Evolutionary conservation across 2,329 filamentous ascomycete species (phyloP), one percentile per base, ranked within the genome.

Genomic region (Plectosphaerella cucumerina): DNA sequence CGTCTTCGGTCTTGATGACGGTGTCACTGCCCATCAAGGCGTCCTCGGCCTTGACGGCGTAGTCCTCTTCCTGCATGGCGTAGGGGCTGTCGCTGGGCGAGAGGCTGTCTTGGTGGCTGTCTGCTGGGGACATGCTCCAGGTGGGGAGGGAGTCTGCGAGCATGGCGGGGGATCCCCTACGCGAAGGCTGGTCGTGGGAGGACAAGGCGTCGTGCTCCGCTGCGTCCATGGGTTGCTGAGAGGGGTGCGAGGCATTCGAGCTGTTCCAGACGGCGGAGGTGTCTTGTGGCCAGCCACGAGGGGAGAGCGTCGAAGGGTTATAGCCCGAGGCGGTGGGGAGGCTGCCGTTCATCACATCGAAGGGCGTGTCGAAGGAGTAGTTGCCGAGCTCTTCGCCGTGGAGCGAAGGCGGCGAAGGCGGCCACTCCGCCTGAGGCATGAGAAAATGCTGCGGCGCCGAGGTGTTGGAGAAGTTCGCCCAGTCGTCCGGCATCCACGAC

Each of bases 321-420:
- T 65, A 66, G 48, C 54, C 59, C 37, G 58, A 42, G 14, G 55
- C 48, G 15, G 58, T 59, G 4, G 68, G 65, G 10, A 68, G 69
- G 26, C 60, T 63, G 47, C 64, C 60, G 56, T 8, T 31, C 26
- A 31, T 31, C 26, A 31, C 12, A 31, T 31, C 26, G 26, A 10
- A 31, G 8, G 26, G 26, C 8, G 26, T 11, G 3, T 31, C 8
- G 26, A 65, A 68, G 42, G 65, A 65, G 49, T 66, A 65, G 51
- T 63, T 63, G 18, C 73, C 70, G 45, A 66, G 61, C 21, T 72
- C 71, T 33, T 71, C 66, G 35, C 63, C 61, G 12, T 62, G 61
- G 9, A 63, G 61, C 9, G 56, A 54, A 11, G 67, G 70, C 26
- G 72, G 69, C 22, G 69, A 73, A 34, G 26, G 26, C 12, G 65